Percentiles rank a stretch among this genome's conserved stretches.
Evolutionary conservation across 805 yeast genomes (phyloP).

Genomic region (Ogataea angusta): DNA sequence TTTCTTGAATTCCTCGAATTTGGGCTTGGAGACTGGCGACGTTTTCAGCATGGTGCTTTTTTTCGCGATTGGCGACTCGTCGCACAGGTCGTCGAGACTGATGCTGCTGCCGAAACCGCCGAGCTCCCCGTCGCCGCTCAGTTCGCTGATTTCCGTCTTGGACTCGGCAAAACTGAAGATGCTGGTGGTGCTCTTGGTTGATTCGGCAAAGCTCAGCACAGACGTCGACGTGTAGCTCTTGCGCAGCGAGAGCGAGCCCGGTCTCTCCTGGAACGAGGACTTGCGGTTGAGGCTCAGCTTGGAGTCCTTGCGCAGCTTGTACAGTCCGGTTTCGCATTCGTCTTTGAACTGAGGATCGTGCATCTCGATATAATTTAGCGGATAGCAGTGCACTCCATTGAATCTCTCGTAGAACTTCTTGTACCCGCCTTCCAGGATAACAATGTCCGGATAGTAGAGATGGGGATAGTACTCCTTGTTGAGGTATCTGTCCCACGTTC

Average conservation of each 20-base stretch:
- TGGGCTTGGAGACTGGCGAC: constrained; percentile 3
- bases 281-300: constrained; percentile 29
- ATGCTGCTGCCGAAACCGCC: constrained; percentile 27
- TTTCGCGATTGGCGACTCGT: constrained; percentile 21
- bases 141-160: not conserved
- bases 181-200: constrained; percentile 12
- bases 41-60: constrained; percentile 9
- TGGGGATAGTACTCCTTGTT: constrained; percentile 77
- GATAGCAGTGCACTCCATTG: constrained; percentile 55
- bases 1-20: not conserved
- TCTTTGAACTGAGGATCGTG: constrained; percentile 53
- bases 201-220: constrained; percentile 24
- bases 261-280: constrained; percentile 19
- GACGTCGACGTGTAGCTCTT: constrained; percentile 20
- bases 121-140: constrained; percentile 19
- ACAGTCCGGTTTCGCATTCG: constrained; percentile 42
- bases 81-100: constrained; percentile 26
- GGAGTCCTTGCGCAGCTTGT: constrained; percentile 36
- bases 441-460: constrained; percentile 82
- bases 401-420: constrained; percentile 64
- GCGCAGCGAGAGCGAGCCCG: constrained; percentile 12
- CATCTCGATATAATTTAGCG: constrained; percentile 85
- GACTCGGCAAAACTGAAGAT: constrained; percentile 6
- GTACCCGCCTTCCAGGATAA: constrained; percentile 90
- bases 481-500: constrained; percentile 75